phyloP scores from a whole-genome alignment of 1,139 yeast genomes.

The Candida sanyaensis region DNA sequence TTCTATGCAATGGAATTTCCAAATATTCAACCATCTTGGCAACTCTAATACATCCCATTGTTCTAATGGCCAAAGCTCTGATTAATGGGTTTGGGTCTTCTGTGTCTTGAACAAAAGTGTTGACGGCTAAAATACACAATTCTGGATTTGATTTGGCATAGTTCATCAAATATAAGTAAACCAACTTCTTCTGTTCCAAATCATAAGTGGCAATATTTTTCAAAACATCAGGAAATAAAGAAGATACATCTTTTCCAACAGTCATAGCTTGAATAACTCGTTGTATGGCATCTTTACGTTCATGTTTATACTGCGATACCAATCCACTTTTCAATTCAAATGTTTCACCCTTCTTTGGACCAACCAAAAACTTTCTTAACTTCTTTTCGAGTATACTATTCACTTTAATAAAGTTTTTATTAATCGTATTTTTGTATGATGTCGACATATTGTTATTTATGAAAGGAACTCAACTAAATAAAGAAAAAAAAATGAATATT shows the following conservation, averaged over 20 bases:
- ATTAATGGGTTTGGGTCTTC: constrained; percentile 97
- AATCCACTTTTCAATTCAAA: constrained; percentile 86
- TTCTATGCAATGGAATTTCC: constrained; percentile 84
- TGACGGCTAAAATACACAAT: constrained; percentile 91
- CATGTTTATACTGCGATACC: constrained; percentile 92
- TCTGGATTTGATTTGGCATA: constrained; percentile 97
- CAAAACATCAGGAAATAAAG: constrained; percentile 92
- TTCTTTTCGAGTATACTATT: constrained; percentile 46
- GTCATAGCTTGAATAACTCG: constrained; percentile 99
- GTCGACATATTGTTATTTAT: background rate
- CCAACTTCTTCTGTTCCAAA: constrained; percentile 94
- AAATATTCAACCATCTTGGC: constrained; percentile 94
- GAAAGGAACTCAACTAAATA: background rate
- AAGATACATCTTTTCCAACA: constrained; percentile 95
- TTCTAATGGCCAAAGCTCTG: constrained; percentile 93
- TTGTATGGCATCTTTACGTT: constrained; percentile 94
- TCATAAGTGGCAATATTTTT: constrained; percentile 98
- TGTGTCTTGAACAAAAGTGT: constrained; percentile 94
- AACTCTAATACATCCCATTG: constrained; percentile 98
- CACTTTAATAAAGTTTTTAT: constrained; percentile 14
- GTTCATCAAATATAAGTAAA: constrained; percentile 92
- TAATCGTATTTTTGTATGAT: constrained; percentile 4
- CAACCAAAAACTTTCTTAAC: constrained; percentile 45
- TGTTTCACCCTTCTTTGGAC: constrained; percentile 69
- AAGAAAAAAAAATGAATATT: background rate